phyloP scores from a whole-genome alignment of 352 stramenopile genomes.

The Peronospora belbahrii region DNA sequence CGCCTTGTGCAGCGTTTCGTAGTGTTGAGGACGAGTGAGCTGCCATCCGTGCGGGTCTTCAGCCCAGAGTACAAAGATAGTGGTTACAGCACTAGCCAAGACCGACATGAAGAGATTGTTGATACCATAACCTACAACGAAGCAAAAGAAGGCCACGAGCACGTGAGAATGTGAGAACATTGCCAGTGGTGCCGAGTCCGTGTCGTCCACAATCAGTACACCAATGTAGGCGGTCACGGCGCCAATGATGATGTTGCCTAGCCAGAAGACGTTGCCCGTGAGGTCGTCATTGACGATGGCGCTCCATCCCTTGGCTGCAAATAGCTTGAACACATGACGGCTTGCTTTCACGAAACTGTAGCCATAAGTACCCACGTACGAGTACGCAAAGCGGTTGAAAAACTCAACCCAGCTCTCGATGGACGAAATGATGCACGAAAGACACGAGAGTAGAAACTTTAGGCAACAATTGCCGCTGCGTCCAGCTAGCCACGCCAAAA shows the following conservation, averaged over 20 bases:
- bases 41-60: constrained; percentile 75
- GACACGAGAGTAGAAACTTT: constrained; percentile 51
- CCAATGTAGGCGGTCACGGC: constrained; percentile 55
- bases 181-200: constrained; percentile 39
- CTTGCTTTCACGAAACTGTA: constrained; percentile 80
- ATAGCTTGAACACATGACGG: constrained; percentile 72
- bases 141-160: constrained; percentile 62
- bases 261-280: constrained; percentile 76
- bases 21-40: constrained; percentile 60
- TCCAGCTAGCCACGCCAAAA: constrained; percentile 50
- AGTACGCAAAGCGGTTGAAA: constrained; percentile 87
- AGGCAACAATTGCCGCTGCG: constrained; percentile 72
- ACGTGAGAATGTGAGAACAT: constrained; percentile 64
- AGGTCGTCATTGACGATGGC: constrained; percentile 87
- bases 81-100: constrained; percentile 67
- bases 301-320: constrained; percentile 74
- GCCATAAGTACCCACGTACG: constrained; percentile 83
- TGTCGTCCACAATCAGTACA: constrained; percentile 40
- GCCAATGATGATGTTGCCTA: constrained; percentile 76
- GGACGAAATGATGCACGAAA: constrained; percentile 72
- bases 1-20: constrained; percentile 58
- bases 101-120: constrained; percentile 70
- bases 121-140: constrained; percentile 64
- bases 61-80: constrained; percentile 78
- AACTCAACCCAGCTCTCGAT: constrained; percentile 84